Base-by-base conservation (phyloP, 208 protist genomes). In the Leishmania lainsoni region DNA sequence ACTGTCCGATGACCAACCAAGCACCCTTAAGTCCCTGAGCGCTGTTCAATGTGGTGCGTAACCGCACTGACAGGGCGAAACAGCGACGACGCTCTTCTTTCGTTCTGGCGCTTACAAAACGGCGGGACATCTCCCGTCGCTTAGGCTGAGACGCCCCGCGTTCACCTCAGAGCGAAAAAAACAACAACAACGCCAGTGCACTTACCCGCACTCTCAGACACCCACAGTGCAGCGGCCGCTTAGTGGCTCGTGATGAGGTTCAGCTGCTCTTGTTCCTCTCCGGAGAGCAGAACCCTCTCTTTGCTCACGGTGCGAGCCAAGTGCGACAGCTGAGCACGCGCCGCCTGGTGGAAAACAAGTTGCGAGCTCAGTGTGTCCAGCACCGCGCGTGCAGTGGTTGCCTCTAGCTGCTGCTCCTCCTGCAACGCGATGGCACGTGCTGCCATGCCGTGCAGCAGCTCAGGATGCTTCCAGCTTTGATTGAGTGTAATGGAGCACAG, bases 221-320 rank as follows among this genome's bases (percentile, higher is more conserved):
- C 70, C 3, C 42, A 58, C 49, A 20, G 4, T 42, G 49, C 71
- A 12, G 49, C 32, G 5, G 32, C 10, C 10, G 51, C 35, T 79
- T 42, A 82, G 48, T 86, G 92, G 42, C 88, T 83, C 32, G 76
- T 73, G 29, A 96, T 61, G 58, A 94, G 54, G 52, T 92, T 87
- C 32, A 94, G 69, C 75, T 94, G 86, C 70, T 90, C 84, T 45
- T 90, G 77, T 68, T 96, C 91, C 56, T 93, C 90, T 9, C 91
- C 90, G 20, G 91, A 93, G 26, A 97, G 90, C 59, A 81, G 75
- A 29, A 89, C 68, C 29, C 39, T 77, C 49, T 97, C 92, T 69
- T 94, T 95, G 79, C 92, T 96, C 22, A 93, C 90, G 54, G 82
- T 91, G 58, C 92, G 91, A 32, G 89, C 92, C 16, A 93, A 69